Evolutionary conservation across 192 early-diverging fungal genomes (phyloP).

Genomic region (Entomortierella beljakovae): DNA sequence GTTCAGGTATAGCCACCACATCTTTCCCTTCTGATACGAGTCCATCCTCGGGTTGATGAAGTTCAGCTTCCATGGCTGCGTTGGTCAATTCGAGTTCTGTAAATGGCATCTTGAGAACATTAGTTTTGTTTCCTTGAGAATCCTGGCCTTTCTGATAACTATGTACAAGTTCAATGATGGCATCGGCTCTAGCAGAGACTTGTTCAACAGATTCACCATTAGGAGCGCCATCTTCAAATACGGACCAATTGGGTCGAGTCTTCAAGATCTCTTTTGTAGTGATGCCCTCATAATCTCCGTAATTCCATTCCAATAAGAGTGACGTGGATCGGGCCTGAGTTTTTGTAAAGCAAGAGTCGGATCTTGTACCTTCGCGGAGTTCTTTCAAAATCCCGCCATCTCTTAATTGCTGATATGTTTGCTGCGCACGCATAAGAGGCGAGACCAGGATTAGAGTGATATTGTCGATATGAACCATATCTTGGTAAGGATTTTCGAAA

Average conservation of each 20-base stretch:
- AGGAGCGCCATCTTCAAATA: slow-evolving; percentile 52
- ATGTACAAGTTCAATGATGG: slow-evolving; percentile 52
- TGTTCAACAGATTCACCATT: slow-evolving; percentile 57
- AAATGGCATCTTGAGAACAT: slow-evolving; percentile 27
- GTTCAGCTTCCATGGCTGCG: background rate
- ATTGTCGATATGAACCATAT: slow-evolving; percentile 53
- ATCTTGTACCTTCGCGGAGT: background rate
- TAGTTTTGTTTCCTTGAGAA: slow-evolving; percentile 18
- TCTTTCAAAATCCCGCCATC: slow-evolving; percentile 17
- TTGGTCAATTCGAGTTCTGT: slow-evolving; percentile 20
- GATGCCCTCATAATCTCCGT: slow-evolving; percentile 59
- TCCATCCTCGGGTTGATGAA: background rate
- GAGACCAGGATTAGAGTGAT: slow-evolving; percentile 52
- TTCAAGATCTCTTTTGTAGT: slow-evolving; percentile 59
- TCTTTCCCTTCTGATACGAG: background rate
- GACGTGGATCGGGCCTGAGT: slow-evolving; percentile 45
- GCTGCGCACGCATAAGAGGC: slow-evolving; percentile 52
- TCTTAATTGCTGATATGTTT: slow-evolving; percentile 47
- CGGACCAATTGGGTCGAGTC: slow-evolving; percentile 33
- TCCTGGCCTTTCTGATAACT: slow-evolving; percentile 41
- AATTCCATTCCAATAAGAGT: slow-evolving; percentile 56
- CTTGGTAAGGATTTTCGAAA: slow-evolving; percentile 59
- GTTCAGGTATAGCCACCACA: slow-evolving; percentile 19
- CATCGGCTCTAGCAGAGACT: slow-evolving; percentile 53
- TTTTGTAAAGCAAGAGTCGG: slow-evolving; percentile 29